Evolutionary conservation across 169 alveolate genomes (phyloP), one percentile per base, ranked within the genome.

Genomic region (Eimeria praecox): DNA sequence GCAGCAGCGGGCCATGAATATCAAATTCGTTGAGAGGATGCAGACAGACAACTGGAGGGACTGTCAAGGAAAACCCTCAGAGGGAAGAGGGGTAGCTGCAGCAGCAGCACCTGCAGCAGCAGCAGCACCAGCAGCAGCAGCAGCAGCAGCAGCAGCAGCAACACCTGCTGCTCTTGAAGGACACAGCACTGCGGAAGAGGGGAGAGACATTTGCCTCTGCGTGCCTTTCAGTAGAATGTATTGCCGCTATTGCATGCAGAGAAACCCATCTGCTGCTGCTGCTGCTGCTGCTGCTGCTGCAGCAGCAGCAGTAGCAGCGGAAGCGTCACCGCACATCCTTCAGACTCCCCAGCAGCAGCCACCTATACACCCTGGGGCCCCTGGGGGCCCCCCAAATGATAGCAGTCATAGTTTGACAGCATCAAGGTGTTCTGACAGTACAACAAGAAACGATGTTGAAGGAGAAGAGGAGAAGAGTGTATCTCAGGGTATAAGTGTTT

Each of bases 91-190:
- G 5, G 75, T n/a, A 24, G 75, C 75, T 9, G 75, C 75, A 64
- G 75, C 75, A 64, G 75, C 75, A 64, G 75, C 75, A 64, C 10
- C 75, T 10, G 75, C 75, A 64, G 56, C 56, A 12, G 20, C 56
- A 8, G 56, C 56, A 8, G 56, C 56, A 49, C 20, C 56, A 49
- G 56, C 56, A 49, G 75, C 83, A n/a, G 54, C 83, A 38, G n/a
- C 83, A n/a, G 83, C 10, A 73, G 30, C 83, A 14, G 46, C 83
- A n/a, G 83, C 83, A 14, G 83, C 54, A 27, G 83, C 83, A 27
- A 22, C 83, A 4, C n/a, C 85, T 73, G 42, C 85, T 16, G 42
- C 52, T 24, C 24, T 14, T 73, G 52, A 16, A 42, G 54, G 66
- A 20, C 5, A 46, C 83, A 14, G 83, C 83, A n/a, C 38, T 5